Conservation (phyloP, 2,329 filamentous ascomycete genomes). For the Fusarium kyushuense region DNA sequence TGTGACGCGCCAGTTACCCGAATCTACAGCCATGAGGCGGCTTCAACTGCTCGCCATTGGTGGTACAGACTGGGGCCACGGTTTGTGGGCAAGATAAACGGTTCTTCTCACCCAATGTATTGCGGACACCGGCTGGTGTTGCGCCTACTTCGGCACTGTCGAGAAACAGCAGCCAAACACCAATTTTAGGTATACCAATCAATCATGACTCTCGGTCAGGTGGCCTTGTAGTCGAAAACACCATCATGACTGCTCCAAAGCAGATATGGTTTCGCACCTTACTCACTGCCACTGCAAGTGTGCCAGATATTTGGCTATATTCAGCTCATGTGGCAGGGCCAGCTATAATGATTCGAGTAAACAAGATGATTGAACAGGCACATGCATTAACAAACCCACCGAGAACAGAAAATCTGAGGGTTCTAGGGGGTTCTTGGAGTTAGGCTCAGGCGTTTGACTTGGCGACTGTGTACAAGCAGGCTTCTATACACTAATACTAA, state of each 20-base stretch:
- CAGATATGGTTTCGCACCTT: conserved; percentile 36
- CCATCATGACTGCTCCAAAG: conserved; percentile 26
- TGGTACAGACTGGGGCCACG: conserved; percentile 20
- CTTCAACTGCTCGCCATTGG: conserved; percentile 30
- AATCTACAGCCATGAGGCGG: conserved; percentile 21
- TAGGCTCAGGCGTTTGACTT: conserved; percentile 45
- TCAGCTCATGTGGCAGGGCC: conserved; percentile 4
- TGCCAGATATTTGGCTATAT: conserved; percentile 24
- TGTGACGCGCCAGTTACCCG: conserved; percentile 21
- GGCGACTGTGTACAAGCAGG: conserved; percentile 40
- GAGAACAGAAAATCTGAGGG: conserved; percentile 16
- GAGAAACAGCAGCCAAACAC: conserved; percentile 38
- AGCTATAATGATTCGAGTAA: conserved; percentile 21
- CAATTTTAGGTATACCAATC: conserved; percentile 31
- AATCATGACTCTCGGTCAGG: conserved; percentile 4
- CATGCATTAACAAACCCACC: conserved; percentile 22
- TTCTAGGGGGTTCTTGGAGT: conserved; percentile 35
- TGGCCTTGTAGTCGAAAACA: conserved; percentile 26
- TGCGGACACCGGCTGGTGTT: conserved; percentile 17
- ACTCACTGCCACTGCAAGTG: conserved; percentile 21
- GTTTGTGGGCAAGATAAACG: conserved; percentile 28
- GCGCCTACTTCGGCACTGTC: conserved; percentile 8
- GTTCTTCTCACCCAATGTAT: conserved; percentile 38
- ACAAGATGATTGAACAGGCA: conserved; percentile 14
- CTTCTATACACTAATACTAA: conserved; percentile 38